These are phyloP conservation scores for Pyrenophora tritici-repentis DNA, from an alignment of 2,329 filamentous ascomycete species.

Conservation along the genomic window DNA sequence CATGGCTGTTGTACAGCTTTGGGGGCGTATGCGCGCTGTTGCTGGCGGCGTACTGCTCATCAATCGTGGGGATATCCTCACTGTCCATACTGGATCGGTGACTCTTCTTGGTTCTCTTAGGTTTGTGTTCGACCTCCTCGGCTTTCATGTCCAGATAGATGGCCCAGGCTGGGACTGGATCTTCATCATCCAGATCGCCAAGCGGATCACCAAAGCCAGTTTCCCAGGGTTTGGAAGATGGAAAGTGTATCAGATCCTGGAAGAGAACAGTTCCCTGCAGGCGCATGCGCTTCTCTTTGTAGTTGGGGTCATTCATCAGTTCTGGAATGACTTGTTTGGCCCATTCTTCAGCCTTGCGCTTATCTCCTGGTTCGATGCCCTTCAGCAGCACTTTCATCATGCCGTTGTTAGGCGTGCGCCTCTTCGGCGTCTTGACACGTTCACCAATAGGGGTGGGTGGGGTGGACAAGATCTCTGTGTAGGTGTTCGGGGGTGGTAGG, in stretches of 20 bases:
- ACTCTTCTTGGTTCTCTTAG: constrained; percentile 31
- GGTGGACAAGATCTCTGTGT: constrained; percentile 31
- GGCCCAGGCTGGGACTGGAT: constrained; percentile 38
- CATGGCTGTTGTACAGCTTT: constrained; percentile 29
- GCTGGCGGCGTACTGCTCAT: constrained; percentile 22
- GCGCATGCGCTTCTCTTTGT: constrained; percentile 38
- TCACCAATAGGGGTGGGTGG: constrained; percentile 38
- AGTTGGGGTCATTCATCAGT: constrained; percentile 22
- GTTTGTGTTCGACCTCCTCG: constrained; percentile 25
- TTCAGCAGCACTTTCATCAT: constrained; percentile 25
- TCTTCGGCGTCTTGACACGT: constrained; percentile 26
- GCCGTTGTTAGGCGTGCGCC: constrained; percentile 16
- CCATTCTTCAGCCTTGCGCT: constrained; percentile 32
- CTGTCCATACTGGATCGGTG: constrained; percentile 16
- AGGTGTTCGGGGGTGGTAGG: constrained; percentile 16
- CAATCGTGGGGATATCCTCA: constrained; percentile 28
- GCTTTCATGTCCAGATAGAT: constrained; percentile 34
- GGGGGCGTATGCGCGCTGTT: constrained; percentile 3
- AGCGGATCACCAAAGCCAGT: constrained; percentile 37
- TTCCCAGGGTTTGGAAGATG: constrained; percentile 40
- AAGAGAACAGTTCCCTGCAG: constrained; percentile 32
- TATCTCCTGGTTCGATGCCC: constrained; percentile 28
- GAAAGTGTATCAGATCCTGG: constrained; percentile 35
- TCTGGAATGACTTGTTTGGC: constrained; percentile 27
- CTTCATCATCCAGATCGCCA: constrained; percentile 34